These are phyloP conservation scores for Pseudogymnoascus pannorum DNA, from an alignment of 2,329 filamentous ascomycete species.

Conservation along the genomic window DNA sequence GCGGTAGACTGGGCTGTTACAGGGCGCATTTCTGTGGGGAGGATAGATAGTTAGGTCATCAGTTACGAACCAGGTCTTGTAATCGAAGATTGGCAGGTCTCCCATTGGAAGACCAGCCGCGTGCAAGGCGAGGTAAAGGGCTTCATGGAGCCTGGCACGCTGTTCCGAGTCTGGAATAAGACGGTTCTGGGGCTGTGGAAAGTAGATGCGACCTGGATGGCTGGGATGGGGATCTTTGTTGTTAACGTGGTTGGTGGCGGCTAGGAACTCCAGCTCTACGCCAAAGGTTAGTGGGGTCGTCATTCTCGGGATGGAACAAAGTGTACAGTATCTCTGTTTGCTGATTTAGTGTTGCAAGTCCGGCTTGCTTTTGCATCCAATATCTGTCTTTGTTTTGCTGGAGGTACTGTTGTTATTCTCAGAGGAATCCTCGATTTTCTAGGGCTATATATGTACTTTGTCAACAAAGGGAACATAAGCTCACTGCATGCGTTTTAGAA, in stretches of 20 bases:
- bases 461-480: background rate
- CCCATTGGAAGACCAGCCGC: background rate
- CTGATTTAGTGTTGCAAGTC: background rate
- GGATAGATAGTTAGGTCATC: background rate
- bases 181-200: background rate
- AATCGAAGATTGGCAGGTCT: background rate
- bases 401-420: background rate
- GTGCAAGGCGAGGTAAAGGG: background rate
- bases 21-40: background rate
- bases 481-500: background rate
- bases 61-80: slow-evolving; percentile 1
- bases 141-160: background rate
- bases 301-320: background rate
- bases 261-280: slow-evolving; percentile 21
- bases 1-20: background rate
- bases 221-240: background rate
- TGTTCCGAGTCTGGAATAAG: background rate
- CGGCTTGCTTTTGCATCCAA: background rate
- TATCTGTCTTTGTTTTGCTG: background rate
- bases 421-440: background rate
- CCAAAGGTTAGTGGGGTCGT: slow-evolving; percentile 19
- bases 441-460: background rate
- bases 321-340: background rate
- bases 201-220: background rate
- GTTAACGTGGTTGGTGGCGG: background rate